Base-by-base conservation (phyloP, 305 asterid genomes). In the Fraxinus dipetala region DNA sequence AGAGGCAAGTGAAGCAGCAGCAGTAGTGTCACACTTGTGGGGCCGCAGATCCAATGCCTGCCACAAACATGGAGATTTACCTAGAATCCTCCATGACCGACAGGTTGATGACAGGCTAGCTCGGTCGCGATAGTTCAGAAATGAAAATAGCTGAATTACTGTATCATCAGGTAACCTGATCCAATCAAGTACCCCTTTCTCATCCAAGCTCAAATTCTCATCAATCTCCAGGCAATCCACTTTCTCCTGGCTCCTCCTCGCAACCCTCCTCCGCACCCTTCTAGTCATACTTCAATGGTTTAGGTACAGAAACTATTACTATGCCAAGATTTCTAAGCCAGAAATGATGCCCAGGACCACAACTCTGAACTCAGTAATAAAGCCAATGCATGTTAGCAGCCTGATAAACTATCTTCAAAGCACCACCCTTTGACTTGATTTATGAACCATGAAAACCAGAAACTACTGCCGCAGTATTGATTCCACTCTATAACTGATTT, bases 71-170 rank as follows among this genome's bases (percentile, higher is more conserved):
- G 89, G 89, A 24, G 97, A 90, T 79, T 80, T 87, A 34, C 98
- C 95, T 10, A 95, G 89, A 59, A 61, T 76, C 86, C 93, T 81
- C 98, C 98, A 95, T 76, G 93, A 79, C 78, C 89, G 89, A 86
- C 99, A 95, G 43, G 97, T 93, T 6, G 97, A 92, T 13, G 98
- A 90, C 83, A 95, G 85, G 85, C 97, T 94, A n/a, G 97, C 98
- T 31, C 98, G 90, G 81, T 95, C 99, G 35, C 98, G 95, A 85
- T 93, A 86, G 85, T 89, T 93, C 84, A 94, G 89, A 83, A 89
- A 85, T 2, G 95, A 86, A 84, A 93, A 93, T 22, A 94, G 89
- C 87, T 93, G 94, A 67, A 93, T 85, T 61, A 90, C 93, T 22
- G 95, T 93, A 78, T 94, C 98, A 88, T 91, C 93, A 1, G 98